phyloP scores from a whole-genome alignment of 805 yeast species.

The Teunomyces kruisii region DNA sequence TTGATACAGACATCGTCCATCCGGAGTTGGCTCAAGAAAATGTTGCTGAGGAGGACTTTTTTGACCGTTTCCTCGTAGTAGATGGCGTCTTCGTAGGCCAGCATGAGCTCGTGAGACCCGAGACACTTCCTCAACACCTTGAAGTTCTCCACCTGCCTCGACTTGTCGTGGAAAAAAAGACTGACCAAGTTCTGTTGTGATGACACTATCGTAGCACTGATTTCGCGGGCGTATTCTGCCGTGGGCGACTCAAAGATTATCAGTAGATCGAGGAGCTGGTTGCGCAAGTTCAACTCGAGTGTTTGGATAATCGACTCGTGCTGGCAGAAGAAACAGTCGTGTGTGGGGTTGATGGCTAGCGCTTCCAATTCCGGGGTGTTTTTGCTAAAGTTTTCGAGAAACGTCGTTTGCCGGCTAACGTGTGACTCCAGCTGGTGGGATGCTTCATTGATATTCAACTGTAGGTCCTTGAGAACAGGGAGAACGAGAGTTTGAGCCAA shows the following conservation, averaged over 20 bases:
- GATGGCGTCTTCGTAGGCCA: constrained; percentile 14
- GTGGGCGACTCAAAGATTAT: constrained; percentile 15
- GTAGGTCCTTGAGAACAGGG: constrained; percentile 11
- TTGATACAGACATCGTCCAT: constrained; percentile 6
- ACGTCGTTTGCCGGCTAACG: constrained; percentile 8
- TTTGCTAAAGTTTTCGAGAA: constrained; percentile 11
- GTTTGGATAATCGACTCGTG: constrained; percentile 6
- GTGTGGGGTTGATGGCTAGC: constrained; percentile 16
- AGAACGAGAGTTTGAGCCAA: constrained; percentile 15
- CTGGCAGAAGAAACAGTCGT: constrained; percentile 22
- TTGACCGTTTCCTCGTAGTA: constrained; percentile 8
- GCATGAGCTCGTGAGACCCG: constrained; percentile 6
- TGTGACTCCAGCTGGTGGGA: constrained; percentile 20
- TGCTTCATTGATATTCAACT: constrained; percentile 19
- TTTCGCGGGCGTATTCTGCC: constrained; percentile 6
- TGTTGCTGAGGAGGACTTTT: constrained; percentile 5
- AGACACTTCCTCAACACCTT: constrained; percentile 13
- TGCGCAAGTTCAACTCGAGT: constrained; percentile 5
- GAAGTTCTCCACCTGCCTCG: constrained; percentile 14
- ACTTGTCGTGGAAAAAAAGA: constrained; percentile 16
- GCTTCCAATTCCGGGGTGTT: constrained; percentile 10
- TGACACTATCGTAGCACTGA: constrained; percentile 8
- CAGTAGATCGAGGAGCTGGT: constrained; percentile 11
- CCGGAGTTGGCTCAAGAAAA: constrained; percentile 6
- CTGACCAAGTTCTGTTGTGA: constrained; percentile 12